Evolutionary conservation across 306 rosid species (phyloP), one percentile per base, ranked within the genome.

Genomic region (Trichosanthes cucumerina): DNA sequence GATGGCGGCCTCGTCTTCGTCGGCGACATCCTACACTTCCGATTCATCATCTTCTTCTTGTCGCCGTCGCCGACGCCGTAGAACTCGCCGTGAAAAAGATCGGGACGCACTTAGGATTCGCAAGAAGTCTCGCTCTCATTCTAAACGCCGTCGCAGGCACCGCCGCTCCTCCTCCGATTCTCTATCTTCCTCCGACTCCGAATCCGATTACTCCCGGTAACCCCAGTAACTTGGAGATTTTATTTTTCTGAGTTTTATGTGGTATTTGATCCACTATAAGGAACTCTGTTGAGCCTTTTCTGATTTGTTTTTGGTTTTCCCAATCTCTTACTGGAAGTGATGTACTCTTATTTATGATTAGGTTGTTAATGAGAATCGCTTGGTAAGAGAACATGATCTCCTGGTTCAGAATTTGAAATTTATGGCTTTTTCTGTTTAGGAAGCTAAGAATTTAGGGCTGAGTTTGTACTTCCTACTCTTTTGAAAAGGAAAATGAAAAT

Each of bases 141-240:
- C 88, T 71, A 89, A 93, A 87, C 92, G 96, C 78, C 93, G 92
- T 74, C 97, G 96, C 74, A 88, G 84, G 65, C 89, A 76, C 76
- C 91, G 79, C 87, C 87, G 84, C 80, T 85, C 91, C 44, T 89
- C 92, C 16, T 73, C 78, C 44, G 84, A 86, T 78, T 88, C 92
- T 19, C 43, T 80, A 77, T 86, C 90, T 6, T 90, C 91, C 6
- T 84, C 84, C 0, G 79, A 76, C 24, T 88, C 93, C 60, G 38
- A 81, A 49, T 90, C 96, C 28, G 89, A 86, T 57, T 47, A 46
- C 81, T 87, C 91, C 86, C 87, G 98, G 97, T 91, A 41, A 53
- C 56, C 38, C 23, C 11, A 7, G 14, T 4, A 31, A 24, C 46
- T 66, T 41, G 57, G 13, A 14, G 34, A 47, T 72, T 47, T 72